These are phyloP conservation scores for Ganoderma resinaceum DNA, from an alignment of 1,284 basidiomycete genomes.

Conservation along the genomic window DNA sequence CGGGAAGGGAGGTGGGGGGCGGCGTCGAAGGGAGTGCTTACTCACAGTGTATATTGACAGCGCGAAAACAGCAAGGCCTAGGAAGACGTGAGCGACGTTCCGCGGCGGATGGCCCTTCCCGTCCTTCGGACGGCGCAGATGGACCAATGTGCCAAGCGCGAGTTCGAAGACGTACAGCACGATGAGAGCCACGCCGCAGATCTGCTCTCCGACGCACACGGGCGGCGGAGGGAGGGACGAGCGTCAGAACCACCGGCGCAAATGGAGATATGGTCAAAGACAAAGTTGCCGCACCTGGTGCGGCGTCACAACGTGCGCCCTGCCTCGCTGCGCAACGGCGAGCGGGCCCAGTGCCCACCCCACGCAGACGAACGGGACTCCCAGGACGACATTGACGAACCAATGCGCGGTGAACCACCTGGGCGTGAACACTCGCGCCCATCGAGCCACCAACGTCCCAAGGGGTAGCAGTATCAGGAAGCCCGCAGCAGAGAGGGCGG, in stretches of 20 bases:
- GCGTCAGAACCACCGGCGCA: conserved; percentile 1
- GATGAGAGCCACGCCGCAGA: conserved; percentile 61
- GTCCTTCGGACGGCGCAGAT: conserved; percentile 47
- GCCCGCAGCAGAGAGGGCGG: conserved; percentile 57
- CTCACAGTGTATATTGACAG: conserved; percentile 57
- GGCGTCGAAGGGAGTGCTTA: background rate
- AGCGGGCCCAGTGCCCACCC: conserved; percentile 60
- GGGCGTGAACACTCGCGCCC: conserved; percentile 59
- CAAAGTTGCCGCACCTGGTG: conserved; percentile 56
- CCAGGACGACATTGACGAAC: conserved; percentile 53
- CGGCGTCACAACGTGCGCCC: conserved; percentile 50
- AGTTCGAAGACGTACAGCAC: conserved; percentile 62
- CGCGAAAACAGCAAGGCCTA: conserved; percentile 53
- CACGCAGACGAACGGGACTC: conserved; percentile 56
- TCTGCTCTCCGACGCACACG: conserved; percentile 41
- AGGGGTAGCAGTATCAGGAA: conserved; percentile 68
- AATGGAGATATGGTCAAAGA: background rate
- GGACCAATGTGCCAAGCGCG: conserved; percentile 61
- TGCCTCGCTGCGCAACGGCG: conserved; percentile 53
- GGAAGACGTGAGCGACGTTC: conserved; percentile 55
- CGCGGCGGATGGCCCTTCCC: conserved; percentile 51
- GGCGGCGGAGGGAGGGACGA: background rate
- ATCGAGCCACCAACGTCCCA: conserved; percentile 66
- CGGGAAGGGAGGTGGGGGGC: background rate
- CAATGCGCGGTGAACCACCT: conserved; percentile 68